A percentile compares a stretch with the other conserved stretches of the same genome.
phyloP scores from a whole-genome alignment of 805 yeast species.

The Metschnikowia rubicola region DNA sequence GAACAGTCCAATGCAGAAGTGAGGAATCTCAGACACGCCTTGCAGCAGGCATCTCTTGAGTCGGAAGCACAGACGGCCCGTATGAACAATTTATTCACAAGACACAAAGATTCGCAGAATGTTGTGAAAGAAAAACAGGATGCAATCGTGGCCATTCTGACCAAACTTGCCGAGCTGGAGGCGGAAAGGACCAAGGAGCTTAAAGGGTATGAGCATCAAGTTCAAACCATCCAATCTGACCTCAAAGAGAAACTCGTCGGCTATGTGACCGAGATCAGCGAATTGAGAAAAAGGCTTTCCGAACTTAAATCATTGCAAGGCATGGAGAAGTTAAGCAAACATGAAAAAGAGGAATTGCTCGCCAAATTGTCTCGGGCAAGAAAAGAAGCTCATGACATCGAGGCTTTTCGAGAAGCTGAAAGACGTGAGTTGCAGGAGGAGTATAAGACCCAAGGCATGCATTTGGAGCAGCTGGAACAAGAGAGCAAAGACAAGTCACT shows the following conservation, averaged over 20 bases:
- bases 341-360: slow-evolving; percentile 5
- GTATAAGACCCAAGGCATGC: not conserved
- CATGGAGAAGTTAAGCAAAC: not conserved
- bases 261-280: not conserved
- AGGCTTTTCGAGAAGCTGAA: slow-evolving; percentile 9
- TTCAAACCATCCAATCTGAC: not conserved
- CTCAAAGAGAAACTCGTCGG: not conserved
- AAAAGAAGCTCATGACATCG: slow-evolving; percentile 4
- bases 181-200: not conserved
- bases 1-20: slow-evolving; percentile 1
- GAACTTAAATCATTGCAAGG: not conserved
- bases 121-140: not conserved
- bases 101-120: not conserved
- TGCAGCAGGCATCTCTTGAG: slow-evolving; percentile 3
- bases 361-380: slow-evolving; percentile 3
- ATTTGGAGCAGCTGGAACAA: not conserved
- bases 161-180: not conserved
- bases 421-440: slow-evolving; percentile 2
- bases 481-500: not conserved
- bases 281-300: not conserved
- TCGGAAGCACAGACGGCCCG: not conserved
- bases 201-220: not conserved
- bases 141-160: not conserved
- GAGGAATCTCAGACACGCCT: not conserved
- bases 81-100: too few species aligned